A percentile compares a stretch with the other conserved stretches of the same genome.
Conservation (phyloP, 2,329 filamentous ascomycete genomes). For the Colletotrichum cereale region DNA sequence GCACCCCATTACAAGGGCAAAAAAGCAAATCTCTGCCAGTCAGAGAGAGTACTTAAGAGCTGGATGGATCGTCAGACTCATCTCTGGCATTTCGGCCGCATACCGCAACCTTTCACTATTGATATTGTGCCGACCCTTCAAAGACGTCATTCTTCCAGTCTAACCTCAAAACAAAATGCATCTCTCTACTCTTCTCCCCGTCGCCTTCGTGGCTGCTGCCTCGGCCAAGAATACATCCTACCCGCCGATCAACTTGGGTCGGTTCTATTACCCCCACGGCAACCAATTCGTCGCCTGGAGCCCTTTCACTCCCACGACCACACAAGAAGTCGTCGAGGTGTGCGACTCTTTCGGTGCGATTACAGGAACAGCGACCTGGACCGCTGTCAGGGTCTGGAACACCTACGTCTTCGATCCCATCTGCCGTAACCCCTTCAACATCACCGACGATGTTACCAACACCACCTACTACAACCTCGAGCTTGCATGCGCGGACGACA, state of each 20-base stretch:
- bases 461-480: slow-evolving; percentile 29
- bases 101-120: too few species aligned
- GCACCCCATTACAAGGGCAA: background rate
- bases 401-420: slow-evolving; percentile 33
- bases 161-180: background rate
- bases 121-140: background rate
- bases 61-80: too few species aligned
- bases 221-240: slow-evolving; percentile 8
- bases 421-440: slow-evolving; percentile 36
- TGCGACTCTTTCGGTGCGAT: slow-evolving; percentile 22
- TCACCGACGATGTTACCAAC: slow-evolving; percentile 25
- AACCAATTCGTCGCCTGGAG: slow-evolving; percentile 25
- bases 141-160: too few species aligned
- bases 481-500: slow-evolving; percentile 29
- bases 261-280: slow-evolving; percentile 21
- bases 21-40: background rate
- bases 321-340: slow-evolving; percentile 11
- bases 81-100: background rate
- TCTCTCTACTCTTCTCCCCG: slow-evolving; percentile 1
- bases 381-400: slow-evolving; percentile 13
- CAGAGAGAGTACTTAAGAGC: background rate
- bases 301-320: slow-evolving; percentile 30
- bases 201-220: slow-evolving; percentile 12
- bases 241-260: slow-evolving; percentile 31
- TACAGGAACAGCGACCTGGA: slow-evolving; percentile 32